Evolutionary conservation across 768 basidiomycete species (phyloP), one percentile per base, ranked within the genome.

Genomic region (Pluteus cervinus): DNA sequence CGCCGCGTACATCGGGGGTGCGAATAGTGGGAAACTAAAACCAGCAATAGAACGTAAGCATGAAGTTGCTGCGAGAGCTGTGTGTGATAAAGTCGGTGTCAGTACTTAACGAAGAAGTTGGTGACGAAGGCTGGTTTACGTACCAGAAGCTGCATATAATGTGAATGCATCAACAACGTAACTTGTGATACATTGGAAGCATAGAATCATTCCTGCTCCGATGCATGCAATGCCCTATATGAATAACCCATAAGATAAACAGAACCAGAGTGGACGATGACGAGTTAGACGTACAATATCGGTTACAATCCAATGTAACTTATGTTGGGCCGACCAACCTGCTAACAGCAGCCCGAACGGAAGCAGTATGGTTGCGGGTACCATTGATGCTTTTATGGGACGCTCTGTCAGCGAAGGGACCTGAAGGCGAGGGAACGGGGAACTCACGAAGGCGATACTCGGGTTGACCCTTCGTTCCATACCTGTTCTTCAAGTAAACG

Each of bases 11-110:
- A 87, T 81, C 24, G 70, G 62, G 14, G 80, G 76, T 3, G 78
- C 81, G 46, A 88, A 88, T n/a, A 88, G 58, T 2, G 86, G 86
- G 51, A 89, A 86, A 1, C 70, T 76, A 37, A 85, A 87, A 1
- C 86, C 86, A 1, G 75, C 73, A 1, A 85, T 38, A 0, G 79
- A 76, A 17, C 86, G 75, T 10, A 86, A 52, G 51, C 57, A 80
- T 0, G 78, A 60, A 14, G 75, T 74, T 0, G 82, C 81, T 0
- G 82, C 82, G 7, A 88, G 58, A 3, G 82, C 80, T 75, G 34
- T 30, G 33, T 16, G 42, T 32, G 30, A 39, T 16, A 22, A 17
- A 20, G 36, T 15, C 18, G 9, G 18, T 4, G 20, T 32, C n/a
- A 51, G 23, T 29, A 39, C 7, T 17, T 7, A 25, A 10, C 14